A percentile compares a stretch with the other conserved stretches of the same genome.
Conservation (phyloP, 371 early-diverging fungal genomes). For the Dichotomocladium elegans region DNA sequence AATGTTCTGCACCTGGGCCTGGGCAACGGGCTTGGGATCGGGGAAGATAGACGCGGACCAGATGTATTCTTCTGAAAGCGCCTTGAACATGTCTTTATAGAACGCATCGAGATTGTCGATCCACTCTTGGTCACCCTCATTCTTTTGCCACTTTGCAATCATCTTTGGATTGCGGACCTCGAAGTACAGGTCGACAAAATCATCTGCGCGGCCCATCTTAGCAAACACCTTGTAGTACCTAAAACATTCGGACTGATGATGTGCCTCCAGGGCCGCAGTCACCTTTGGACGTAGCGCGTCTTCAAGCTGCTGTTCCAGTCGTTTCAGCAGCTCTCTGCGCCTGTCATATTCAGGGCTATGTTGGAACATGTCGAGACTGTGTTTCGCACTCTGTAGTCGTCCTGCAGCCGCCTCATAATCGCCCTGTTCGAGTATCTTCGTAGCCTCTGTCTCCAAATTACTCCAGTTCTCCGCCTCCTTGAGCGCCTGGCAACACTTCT, state of each 20-base stretch:
- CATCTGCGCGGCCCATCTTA: slow-evolving; percentile 53
- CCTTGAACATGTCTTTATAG: slow-evolving; percentile 45
- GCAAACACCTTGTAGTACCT: slow-evolving; percentile 50
- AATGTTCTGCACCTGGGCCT: slow-evolving; percentile 52
- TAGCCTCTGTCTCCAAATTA: slow-evolving; percentile 66
- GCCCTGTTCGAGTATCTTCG: slow-evolving; percentile 51
- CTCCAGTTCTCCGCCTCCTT: slow-evolving; percentile 78
- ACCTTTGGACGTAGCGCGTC: slow-evolving; percentile 44
- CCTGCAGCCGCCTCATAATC: slow-evolving; percentile 61
- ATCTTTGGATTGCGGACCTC: slow-evolving; percentile 27
- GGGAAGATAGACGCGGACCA: slow-evolving; percentile 64
- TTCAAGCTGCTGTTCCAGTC: slow-evolving; percentile 56
- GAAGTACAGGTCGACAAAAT: slow-evolving; percentile 60
- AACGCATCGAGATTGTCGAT: slow-evolving; percentile 34
- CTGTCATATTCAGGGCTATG: slow-evolving; percentile 67
- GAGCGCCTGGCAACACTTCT: slow-evolving; percentile 42
- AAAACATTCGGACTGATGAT: slow-evolving; percentile 52
- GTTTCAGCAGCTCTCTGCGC: slow-evolving; percentile 43
- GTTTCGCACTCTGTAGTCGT: slow-evolving; percentile 62
- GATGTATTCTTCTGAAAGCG: slow-evolving; percentile 56
- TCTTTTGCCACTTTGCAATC: slow-evolving; percentile 7
- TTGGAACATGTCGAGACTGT: slow-evolving; percentile 61
- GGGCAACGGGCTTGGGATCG: slow-evolving; percentile 44
- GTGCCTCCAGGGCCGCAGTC: slow-evolving; percentile 46
- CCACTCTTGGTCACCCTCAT: slow-evolving; percentile 8